Evolutionary conservation across 2,329 filamentous ascomycete species (phyloP), one percentile per base, ranked within the genome.

Genomic region (Alternaria gansuensis): DNA sequence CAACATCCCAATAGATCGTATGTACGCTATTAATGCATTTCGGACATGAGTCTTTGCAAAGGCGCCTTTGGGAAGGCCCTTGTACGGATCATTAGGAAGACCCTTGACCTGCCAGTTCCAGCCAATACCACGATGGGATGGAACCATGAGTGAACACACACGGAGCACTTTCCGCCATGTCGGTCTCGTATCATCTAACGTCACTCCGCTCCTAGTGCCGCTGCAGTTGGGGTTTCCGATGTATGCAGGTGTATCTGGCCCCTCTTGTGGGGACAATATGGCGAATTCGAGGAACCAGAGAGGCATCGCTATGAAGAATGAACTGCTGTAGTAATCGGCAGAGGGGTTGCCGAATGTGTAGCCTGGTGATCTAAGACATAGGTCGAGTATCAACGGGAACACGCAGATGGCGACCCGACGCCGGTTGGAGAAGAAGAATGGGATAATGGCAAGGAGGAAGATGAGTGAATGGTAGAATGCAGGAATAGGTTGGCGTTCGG

Each of bases 281-380:
- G 51, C 43, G 28, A 57, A 60, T 34, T 56, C 51, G 39, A 64
- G 24, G 28, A 57, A 63, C 54, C 48, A 63, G 6, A 58, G 24
- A 11, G 53, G 54, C 6, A 43, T 36, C 0, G 62, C 54, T 10
- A 58, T 48, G 39, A 58, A 56, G 14, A 41, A 45, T 1, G 45
- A 52, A 23, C n/a, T 41, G 44, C 46, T 57, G 59, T 59, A 54
- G 17, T 59, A 59, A n/a, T 60, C 21, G 17, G 33, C 28, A 28
- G 60, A 57, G 26, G 34, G 37, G 17, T 41, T 33, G 26, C 54
- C 51, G 45, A 51, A 57, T 7, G 54, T 58, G 17, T 60, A 60
- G 21, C n/a, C 43, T 14, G 46, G 54, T 14, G 39, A 43, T 26
- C 48, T 41, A 26, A 52, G 23, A 14, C 39, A 59, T 8, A 5